Evolutionary conservation across 164 flowering plant genomes (phyloP), one percentile per base, ranked within the genome.

Genomic region (Aristolochia fimbriata): DNA sequence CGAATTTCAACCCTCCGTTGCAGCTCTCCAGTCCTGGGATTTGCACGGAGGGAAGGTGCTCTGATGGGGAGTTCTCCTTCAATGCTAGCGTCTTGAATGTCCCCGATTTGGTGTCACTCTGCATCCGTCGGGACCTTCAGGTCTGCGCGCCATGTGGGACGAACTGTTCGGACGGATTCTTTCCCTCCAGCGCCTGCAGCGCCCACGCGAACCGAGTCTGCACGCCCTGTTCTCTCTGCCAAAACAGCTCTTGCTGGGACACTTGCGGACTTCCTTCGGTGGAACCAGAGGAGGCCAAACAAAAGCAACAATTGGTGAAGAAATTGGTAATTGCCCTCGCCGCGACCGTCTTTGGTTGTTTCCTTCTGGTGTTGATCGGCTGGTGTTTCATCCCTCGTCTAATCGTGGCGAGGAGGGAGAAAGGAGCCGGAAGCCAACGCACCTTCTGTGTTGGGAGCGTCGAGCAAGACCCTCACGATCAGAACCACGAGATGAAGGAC

Each of bases 181-280:
- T 87, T 70, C 70, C 78, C 16, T 91, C 97, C 16, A 86, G 96
- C 72, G 55, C 72, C 1, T 91, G 97, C 57, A 75, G 77, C 15
- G 69, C 58, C 27, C 71, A 77, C 73, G 77, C 89, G 0, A 91
- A 86, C 62, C 63, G 97, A 57, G 78, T 84, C 8, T 91, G 97
- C 85, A 91, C 96, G 0, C 65, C 82, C 33, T 91, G 97, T 62
- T 86, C 96, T 1, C 88, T 91, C 66, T 91, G 97, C 72, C 97
- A 91, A 64, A 91, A 83, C 72, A 84, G 86, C 65, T 81, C 97
- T 57, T 91, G 97, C 72, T 74, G 74, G 76, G 79, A 65, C 54
- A 62, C 77, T 47, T 91, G 97, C 69, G 70, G 74, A 55, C 65
- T 83, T 61, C 66, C 72, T 14, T 47, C 79, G 10, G 53, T 76